Evolutionary conservation across 257 asterid genomes (phyloP), one percentile per base, ranked within the genome.

Genomic region (Nicotiana benthamiana): DNA sequence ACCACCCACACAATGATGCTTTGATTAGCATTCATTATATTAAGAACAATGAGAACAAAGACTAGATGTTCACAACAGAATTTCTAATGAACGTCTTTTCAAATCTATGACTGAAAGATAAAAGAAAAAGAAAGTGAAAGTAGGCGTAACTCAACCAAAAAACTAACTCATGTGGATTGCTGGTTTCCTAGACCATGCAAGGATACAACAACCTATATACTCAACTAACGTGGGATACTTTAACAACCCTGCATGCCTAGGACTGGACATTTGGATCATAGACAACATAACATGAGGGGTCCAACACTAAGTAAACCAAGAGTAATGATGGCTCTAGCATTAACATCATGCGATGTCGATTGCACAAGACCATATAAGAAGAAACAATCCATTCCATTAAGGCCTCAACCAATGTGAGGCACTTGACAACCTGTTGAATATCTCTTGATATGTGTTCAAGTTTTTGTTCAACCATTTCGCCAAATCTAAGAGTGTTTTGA

Each of bases 401-500:
- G 57, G 57, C 57, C 3, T 16, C n/a, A 4, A 52, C 57, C 57
- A 52, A 52, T 4, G 6, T 13, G 57, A 13, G 57, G 6, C 57
- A 52, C n/a, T 15, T 1, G 57, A 52, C 18, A 16, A 52, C 18
- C 56, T 51, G 5, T 51, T 12, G 4, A 51, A 51, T 3, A 12
- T 12, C 17, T 51, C 56, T 51, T 94, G 83, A 79, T 82, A 86
- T 63, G 90, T 82, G 51, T 77, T 82, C 75, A 95, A 84, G 77
- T 88, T 90, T 65, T 86, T 76, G 83, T 62, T 85, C 89, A 95
- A 84, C 98, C 97, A 95, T 83, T 84, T 88, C 87, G 92, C 98
- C 81, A 93, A 89, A 87, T 93, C 97, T 83, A 92, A 51, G 63
- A 86, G 80, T 74, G 89, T 97, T 87, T 88, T 92, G 83, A 89